Conservation (phyloP, 2,329 filamentous ascomycete genomes). For the Purpureocillium takamizusanense region DNA sequence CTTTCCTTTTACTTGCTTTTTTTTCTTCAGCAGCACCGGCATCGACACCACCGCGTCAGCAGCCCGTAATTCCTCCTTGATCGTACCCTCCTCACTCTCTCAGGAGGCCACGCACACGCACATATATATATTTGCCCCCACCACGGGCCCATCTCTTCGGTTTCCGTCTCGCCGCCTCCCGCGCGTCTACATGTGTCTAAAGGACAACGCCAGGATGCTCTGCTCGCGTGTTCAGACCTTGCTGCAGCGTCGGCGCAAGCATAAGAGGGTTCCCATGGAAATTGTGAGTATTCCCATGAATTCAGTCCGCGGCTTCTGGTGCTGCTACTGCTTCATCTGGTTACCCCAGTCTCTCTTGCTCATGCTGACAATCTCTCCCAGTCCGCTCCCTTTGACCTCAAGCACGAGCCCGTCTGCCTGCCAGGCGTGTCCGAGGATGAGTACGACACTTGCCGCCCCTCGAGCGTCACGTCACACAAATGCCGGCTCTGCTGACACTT, state of each 20-base stretch:
- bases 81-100: too few relatives aligned
- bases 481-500: background rate
- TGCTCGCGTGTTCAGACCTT: slow-evolving; percentile 34
- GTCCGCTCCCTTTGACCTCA: slow-evolving; percentile 52
- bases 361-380: too few relatives aligned
- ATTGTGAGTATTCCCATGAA: too few relatives aligned
- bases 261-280: slow-evolving; percentile 27
- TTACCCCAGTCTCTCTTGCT: background rate
- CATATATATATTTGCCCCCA: too few relatives aligned
- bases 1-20: background rate
- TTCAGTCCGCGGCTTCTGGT: too few relatives aligned
- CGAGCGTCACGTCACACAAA: too few relatives aligned
- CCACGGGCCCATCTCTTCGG: too few relatives aligned
- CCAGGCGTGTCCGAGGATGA: slow-evolving; percentile 51
- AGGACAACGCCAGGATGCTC: slow-evolving; percentile 33
- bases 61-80: too few relatives aligned
- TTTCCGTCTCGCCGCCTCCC: too few relatives aligned
- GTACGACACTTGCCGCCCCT: slow-evolving; percentile 28
- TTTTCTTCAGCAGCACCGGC: background rate
- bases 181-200: slow-evolving; percentile 24
- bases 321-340: background rate
- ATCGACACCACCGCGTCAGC: too few relatives aligned
- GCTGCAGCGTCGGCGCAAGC: slow-evolving; percentile 31
- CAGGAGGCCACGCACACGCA: too few relatives aligned
- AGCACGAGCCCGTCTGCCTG: slow-evolving; percentile 41